Conservation (phyloP, 495 filamentous ascomycete genomes). For the Penicillium robsamsonii region DNA sequence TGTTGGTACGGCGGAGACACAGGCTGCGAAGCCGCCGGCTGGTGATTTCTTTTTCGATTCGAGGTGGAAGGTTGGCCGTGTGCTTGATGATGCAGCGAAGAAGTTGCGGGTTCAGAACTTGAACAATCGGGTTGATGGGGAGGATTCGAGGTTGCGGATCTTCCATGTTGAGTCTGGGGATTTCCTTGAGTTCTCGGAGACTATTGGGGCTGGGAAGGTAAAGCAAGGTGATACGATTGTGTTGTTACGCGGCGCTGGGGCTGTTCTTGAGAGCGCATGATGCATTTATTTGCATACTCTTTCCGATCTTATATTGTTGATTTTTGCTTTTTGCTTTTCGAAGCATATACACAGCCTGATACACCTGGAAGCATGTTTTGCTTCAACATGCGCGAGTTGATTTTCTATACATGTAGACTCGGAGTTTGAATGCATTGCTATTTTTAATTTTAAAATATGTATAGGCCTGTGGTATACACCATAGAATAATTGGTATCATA, state of each 20-base stretch:
- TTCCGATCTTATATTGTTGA: background rate
- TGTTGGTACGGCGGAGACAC: conserved; percentile 71
- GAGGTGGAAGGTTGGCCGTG: conserved; percentile 83
- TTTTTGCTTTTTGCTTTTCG: conserved; percentile 16
- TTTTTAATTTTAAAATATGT: background rate
- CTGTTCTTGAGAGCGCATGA: conserved; percentile 45
- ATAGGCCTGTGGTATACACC: background rate
- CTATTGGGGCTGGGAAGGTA: conserved; percentile 61
- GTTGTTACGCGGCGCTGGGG: conserved; percentile 77
- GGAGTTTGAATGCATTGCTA: background rate
- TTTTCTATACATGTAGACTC: background rate
- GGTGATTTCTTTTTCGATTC: conserved; percentile 81
- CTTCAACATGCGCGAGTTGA: background rate
- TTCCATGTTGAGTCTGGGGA: conserved; percentile 91
- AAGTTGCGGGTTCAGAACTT: conserved; percentile 79
- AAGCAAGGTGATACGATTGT: conserved; percentile 86
- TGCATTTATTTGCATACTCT: conserved; percentile 4
- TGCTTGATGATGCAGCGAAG: conserved; percentile 85
- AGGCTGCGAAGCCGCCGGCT: conserved; percentile 70
- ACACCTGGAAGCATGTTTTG: conserved; percentile 7
- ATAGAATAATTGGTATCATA: conserved; percentile 21
- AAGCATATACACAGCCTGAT: conserved; percentile 10
- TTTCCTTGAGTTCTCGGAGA: conserved; percentile 81
- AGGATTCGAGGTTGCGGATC: conserved; percentile 75
- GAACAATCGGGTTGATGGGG: conserved; percentile 77